Evolutionary conservation across 2,329 filamentous ascomycete species (phyloP).

Genomic region (Sordariomycetes sp.): DNA sequence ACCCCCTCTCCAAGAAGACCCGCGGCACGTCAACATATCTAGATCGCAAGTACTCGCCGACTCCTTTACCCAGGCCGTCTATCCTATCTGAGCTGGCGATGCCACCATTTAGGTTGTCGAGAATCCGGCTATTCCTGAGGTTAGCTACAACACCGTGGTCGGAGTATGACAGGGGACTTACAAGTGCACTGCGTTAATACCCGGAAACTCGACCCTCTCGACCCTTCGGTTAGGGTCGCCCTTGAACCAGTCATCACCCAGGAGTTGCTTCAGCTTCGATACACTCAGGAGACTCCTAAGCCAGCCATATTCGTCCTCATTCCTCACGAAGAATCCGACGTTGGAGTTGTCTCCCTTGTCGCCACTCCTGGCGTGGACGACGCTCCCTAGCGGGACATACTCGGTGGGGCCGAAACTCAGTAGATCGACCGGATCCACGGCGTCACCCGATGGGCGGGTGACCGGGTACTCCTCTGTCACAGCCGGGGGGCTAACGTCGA

Average conservation of each 20-base stretch:
- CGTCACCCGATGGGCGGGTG: constrained; percentile 14
- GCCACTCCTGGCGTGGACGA: constrained; percentile 17
- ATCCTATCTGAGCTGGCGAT: constrained; percentile 26
- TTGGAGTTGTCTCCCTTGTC: constrained; percentile 31
- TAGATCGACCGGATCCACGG: constrained; percentile 12
- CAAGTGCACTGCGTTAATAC: constrained; percentile 17
- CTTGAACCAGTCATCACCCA: constrained; percentile 21
- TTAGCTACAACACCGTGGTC: background rate
- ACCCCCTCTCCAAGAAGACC: background rate
- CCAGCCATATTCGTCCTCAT: constrained; percentile 30
- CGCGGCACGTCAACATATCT: constrained; percentile 28
- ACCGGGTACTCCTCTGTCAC: constrained; percentile 12
- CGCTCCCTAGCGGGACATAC: constrained; percentile 14
- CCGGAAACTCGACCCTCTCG: constrained; percentile 30
- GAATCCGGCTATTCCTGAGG: constrained; percentile 15
- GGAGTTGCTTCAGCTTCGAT: constrained; percentile 20
- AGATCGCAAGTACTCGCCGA: constrained; percentile 27
- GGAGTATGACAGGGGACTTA: background rate
- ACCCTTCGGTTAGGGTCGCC: constrained; percentile 16
- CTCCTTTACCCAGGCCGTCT: constrained; percentile 31
- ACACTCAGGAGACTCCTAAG: constrained; percentile 24
- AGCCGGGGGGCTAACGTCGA: constrained; percentile 10
- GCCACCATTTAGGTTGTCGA: constrained; percentile 30
- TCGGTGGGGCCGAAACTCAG: constrained; percentile 13
- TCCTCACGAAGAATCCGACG: constrained; percentile 29